Evolutionary conservation across 371 early-diverging fungal genomes (phyloP).

Genomic region (Rhizopus delemar): DNA sequence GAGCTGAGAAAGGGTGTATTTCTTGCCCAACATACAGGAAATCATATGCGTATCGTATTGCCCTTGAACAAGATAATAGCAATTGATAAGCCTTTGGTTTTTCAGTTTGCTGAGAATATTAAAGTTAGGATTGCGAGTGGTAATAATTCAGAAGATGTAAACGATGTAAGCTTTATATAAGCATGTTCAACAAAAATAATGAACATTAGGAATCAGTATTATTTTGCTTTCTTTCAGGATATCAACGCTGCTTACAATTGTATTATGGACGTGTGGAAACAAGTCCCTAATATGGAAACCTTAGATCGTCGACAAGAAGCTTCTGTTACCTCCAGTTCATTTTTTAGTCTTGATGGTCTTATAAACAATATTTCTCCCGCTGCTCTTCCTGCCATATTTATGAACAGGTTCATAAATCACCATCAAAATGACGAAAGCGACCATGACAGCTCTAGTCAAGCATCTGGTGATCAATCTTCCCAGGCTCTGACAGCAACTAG

Average conservation of each 20-base stretch:
- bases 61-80: conserved; percentile 54
- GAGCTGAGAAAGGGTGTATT: conserved; percentile 62
- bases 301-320: not conserved
- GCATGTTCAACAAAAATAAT: conserved; percentile 42
- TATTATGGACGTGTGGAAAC: conserved; percentile 13
- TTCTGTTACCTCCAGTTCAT: conserved; percentile 1
- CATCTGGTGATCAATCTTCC: not conserved
- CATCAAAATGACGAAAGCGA: not conserved
- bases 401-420: conserved; percentile 6
- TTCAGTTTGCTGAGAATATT: conserved; percentile 59
- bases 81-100: conserved; percentile 53
- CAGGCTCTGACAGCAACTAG: not conserved
- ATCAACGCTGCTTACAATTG: conserved; percentile 16
- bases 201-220: conserved; percentile 44
- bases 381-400: conserved; percentile 25
- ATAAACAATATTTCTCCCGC: conserved; percentile 24
- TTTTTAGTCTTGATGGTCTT: conserved; percentile 20
- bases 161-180: conserved; percentile 2
- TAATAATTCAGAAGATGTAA: conserved; percentile 56
- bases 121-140: conserved; percentile 53
- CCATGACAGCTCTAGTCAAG: not conserved
- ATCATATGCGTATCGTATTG: conserved; percentile 62
- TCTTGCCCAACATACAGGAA: conserved; percentile 60
- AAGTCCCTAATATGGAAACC: not conserved
- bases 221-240: conserved; percentile 64